Evolutionary conservation across 768 basidiomycete species (phyloP), one percentile per base, ranked within the genome.

Genomic region (Tulasnella sp.): DNA sequence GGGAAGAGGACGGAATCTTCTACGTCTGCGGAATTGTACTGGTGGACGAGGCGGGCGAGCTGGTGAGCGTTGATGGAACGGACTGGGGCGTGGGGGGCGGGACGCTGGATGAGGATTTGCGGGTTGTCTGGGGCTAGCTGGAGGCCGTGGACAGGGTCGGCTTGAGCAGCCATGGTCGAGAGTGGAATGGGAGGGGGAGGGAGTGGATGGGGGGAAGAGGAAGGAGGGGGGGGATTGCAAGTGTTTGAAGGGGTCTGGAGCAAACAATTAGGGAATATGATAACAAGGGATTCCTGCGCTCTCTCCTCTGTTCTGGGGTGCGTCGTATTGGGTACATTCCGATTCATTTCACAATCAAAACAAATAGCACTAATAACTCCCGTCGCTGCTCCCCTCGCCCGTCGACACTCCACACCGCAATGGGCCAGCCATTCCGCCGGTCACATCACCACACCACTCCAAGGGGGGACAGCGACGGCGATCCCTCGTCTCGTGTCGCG

Each of bases 1-100:
- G 96, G 96, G 85, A 97, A 97, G 80, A 96, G 90, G 83, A 93
- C 89, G 58, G 89, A 88, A 86, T 97, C 96, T 0, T 93, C 93
- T 0, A 94, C 91, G 85, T 96, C 93, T 1, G 90, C 86, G 80
- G 90, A 88, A 82, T 91, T 87, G 82, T 94, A 90, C n/a, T 87
- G 85, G 83, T 90, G 88, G 79, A 93, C 92, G 76, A 96, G 86
- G 28, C 87, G 84, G 3, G 91, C 88, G 84, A 94, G 95, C 80
- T 90, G 86, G 31, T 83, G 77, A 3, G 86, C 88, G 73, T 86
- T 83, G 81, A 90, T 84, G 34, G 88, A 86, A 82, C 86, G 88
- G 80, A 89, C 87, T 80, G 88, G 87, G 12, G 85, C 83, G 76
- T 86, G 86, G 22, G 87, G 87, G 1, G 84, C 82, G 20, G 86